Conservation (phyloP, 2,329 filamentous ascomycete species). For the Chrysosphaeria jannelii region DNA sequence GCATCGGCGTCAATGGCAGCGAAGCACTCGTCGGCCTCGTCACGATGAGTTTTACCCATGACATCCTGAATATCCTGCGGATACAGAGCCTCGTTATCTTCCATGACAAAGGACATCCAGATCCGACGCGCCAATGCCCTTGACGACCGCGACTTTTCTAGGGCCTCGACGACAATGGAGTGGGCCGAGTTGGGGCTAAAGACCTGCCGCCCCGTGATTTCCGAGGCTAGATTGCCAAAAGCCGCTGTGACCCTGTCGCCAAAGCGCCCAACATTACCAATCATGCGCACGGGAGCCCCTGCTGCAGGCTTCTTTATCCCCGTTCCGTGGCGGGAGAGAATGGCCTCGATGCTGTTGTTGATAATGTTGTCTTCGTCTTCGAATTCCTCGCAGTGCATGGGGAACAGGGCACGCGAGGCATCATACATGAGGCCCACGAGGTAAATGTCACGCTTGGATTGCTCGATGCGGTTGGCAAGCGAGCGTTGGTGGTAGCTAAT, state of each 20-base stretch:
- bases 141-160: constrained; percentile 57
- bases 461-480: constrained; percentile 56
- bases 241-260: constrained; percentile 83
- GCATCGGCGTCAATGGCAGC: constrained; percentile 50
- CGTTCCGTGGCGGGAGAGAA: constrained; percentile 11
- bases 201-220: constrained; percentile 84
- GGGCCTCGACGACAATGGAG: constrained; percentile 62
- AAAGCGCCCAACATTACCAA: constrained; percentile 44
- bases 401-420: constrained; percentile 64
- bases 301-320: constrained; percentile 14
- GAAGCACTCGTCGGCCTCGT: constrained; percentile 70
- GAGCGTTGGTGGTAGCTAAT: constrained; percentile 67
- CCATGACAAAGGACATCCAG: constrained; percentile 94
- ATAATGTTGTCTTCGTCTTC: constrained; percentile 77
- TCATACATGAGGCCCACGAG: constrained; percentile 70
- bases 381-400: constrained; percentile 77
- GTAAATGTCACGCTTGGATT: constrained; percentile 63
- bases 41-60: constrained; percentile 40
- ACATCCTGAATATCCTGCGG: constrained; percentile 68
- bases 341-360: constrained; percentile 49
- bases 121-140: constrained; percentile 84
- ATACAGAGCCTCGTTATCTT: constrained; percentile 54
- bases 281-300: constrained; percentile 41
- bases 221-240: constrained; percentile 77
- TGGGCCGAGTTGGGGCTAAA: constrained; percentile 82